Conservation (phyloP, 2,329 filamentous ascomycete species). For the Corynespora cassiicola region DNA sequence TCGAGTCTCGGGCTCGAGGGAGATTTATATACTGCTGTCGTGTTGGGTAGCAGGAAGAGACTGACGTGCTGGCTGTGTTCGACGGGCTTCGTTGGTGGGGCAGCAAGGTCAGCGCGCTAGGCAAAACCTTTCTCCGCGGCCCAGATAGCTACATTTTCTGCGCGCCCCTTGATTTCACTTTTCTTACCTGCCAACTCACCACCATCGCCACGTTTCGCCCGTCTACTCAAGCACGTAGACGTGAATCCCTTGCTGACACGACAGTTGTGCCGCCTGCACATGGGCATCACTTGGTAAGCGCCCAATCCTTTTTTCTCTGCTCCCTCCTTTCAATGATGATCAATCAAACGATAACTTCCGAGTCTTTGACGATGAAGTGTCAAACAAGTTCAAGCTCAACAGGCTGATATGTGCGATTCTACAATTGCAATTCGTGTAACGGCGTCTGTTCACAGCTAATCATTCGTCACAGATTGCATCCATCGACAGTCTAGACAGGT, state of each 20-base stretch:
- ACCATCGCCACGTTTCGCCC: too few relatives aligned
- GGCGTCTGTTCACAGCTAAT: slow-evolving; percentile 5
- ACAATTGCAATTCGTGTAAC: neutral
- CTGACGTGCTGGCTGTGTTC: slow-evolving; percentile 25
- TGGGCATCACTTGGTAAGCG: too few relatives aligned
- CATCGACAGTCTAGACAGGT: too few relatives aligned
- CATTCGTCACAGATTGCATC: too few relatives aligned
- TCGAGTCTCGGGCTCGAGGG: too few relatives aligned
- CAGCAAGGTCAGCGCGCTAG: slow-evolving; percentile 21
- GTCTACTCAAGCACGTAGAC: too few relatives aligned
- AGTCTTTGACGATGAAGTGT: slow-evolving; percentile 44
- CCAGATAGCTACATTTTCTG: too few relatives aligned
- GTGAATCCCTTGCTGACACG: slow-evolving; percentile 1
- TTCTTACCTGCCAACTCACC: neutral
- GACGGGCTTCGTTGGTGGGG: slow-evolving; percentile 34
- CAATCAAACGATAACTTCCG: slow-evolving; percentile 41
- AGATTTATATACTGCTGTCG: too few relatives aligned
- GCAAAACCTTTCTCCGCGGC: too few relatives aligned
- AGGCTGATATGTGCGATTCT: slow-evolving; percentile 51
- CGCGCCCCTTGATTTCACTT: slow-evolving; percentile 18
- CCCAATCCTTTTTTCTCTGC: neutral
- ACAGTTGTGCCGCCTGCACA: too few relatives aligned
- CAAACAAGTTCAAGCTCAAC: slow-evolving; percentile 61
- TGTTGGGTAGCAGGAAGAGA: slow-evolving; percentile 10
- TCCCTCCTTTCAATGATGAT: slow-evolving; percentile 37